phyloP scores from a whole-genome alignment of 495 filamentous ascomycete species.

The Penicillium parvum region DNA sequence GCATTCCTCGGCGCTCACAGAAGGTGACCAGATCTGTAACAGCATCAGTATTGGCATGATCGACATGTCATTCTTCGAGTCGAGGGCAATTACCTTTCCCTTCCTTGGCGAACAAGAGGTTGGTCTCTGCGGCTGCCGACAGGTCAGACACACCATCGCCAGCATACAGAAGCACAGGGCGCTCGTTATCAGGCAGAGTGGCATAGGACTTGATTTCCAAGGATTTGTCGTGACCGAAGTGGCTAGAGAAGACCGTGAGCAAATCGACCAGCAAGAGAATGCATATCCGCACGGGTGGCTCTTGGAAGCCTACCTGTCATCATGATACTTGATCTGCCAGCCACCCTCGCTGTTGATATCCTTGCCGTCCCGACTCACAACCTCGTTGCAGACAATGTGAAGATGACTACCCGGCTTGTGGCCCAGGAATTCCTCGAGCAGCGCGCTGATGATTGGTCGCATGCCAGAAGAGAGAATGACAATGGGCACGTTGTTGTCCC shows the following conservation, averaged over 20 bases:
- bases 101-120: conserved; percentile 86
- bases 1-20: conserved; percentile 70
- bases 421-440: conserved; percentile 75
- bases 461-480: conserved; percentile 89
- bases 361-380: conserved; percentile 62
- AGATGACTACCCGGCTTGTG: conserved; percentile 60
- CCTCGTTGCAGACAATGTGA: conserved; percentile 81
- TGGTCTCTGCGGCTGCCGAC: conserved; percentile 81
- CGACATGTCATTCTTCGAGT: not conserved
- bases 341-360: conserved; percentile 71
- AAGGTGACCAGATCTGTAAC: conserved; percentile 71
- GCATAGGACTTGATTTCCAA: conserved; percentile 81
- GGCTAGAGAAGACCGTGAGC: conserved; percentile 38
- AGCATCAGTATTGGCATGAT: conserved; percentile 1
- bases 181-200: conserved; percentile 57
- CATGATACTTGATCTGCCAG: conserved; percentile 85
- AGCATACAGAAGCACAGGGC: conserved; percentile 81
- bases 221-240: conserved; percentile 92
- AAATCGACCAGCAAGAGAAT: not conserved
- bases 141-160: conserved; percentile 89
- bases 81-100: conserved; percentile 59
- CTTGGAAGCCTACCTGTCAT: conserved; percentile 59
- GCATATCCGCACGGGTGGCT: no score
- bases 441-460: conserved; percentile 81
- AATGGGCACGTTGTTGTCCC: conserved; percentile 78